These are phyloP conservation scores for Backusella liffmaniae DNA, from an alignment of 192 early-diverging fungal genomes.

Conservation along the genomic window DNA sequence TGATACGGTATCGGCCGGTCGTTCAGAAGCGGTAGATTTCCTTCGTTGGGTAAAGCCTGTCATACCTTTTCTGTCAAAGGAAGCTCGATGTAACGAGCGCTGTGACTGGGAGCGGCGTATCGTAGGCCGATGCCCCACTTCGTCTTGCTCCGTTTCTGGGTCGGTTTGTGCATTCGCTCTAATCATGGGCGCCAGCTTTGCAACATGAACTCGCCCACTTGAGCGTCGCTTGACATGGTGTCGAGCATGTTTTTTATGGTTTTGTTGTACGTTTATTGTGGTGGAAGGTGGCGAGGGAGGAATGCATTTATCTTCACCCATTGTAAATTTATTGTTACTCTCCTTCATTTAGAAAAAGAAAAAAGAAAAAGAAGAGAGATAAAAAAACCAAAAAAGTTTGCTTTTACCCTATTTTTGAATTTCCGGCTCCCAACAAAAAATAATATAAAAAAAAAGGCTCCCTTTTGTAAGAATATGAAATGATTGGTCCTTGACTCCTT, in stretches of 20 bases:
- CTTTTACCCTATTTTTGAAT: no score
- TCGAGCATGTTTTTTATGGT: constrained; percentile 11
- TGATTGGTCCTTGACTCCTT: not conserved
- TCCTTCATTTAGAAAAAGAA: constrained; percentile 2
- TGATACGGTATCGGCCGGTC: not conserved
- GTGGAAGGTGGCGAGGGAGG: not conserved
- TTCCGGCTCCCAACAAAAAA: not conserved
- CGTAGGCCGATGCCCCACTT: not conserved
- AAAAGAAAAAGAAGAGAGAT: not conserved
- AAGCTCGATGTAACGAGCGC: constrained; percentile 5
- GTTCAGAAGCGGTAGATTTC: not conserved
- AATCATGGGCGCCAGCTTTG: constrained; percentile 25
- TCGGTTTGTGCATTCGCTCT: constrained; percentile 8
- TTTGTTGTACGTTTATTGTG: not conserved
- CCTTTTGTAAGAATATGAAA: not conserved
- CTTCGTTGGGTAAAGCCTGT: not conserved
- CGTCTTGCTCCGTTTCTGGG: not conserved
- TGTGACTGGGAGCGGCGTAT: constrained; percentile 17
- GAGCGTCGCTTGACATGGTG: constrained; percentile 31
- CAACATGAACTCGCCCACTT: constrained; percentile 25
- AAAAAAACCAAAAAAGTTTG: not conserved
- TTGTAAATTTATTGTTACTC: constrained; percentile 2
- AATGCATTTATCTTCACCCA: constrained; percentile 8
- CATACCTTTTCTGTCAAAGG: constrained; percentile 16
- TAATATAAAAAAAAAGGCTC: not conserved